A percentile compares a stretch with the other conserved stretches of the same genome.
Evolutionary conservation across 352 stramenopile genomes (phyloP).

Genomic region (Phytophthora boehmeriae): DNA sequence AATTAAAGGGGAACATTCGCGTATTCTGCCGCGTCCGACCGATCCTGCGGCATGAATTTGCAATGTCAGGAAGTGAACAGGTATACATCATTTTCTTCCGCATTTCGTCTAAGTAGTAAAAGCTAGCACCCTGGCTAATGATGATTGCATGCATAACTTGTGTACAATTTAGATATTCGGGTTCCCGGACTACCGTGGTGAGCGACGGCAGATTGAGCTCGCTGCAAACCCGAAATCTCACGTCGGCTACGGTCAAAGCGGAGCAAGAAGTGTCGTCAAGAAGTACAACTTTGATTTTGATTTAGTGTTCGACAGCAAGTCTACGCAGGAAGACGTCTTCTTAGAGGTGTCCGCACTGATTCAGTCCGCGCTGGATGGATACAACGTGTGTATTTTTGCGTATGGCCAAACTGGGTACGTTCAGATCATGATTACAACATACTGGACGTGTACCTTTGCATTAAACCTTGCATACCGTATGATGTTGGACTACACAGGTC

Average conservation of each 20-base stretch:
- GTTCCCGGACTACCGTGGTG: constrained; percentile 73
- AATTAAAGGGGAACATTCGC: constrained; percentile 97
- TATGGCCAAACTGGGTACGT: constrained; percentile 85
- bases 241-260: constrained; percentile 74
- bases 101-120: not conserved
- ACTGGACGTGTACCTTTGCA: not conserved
- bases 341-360: constrained; percentile 95
- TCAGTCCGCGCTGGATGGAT: constrained; percentile 95
- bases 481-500: constrained; percentile 42
- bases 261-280: constrained; percentile 59
- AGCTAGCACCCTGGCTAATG: not conserved
- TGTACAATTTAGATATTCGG: constrained; percentile 57
- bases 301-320: constrained; percentile 94
- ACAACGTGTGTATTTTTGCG: constrained; percentile 97
- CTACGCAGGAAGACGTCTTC: constrained; percentile 97
- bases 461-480: not conserved
- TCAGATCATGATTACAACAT: not conserved
- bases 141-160: not conserved
- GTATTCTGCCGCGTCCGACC: constrained; percentile 96
- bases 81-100: constrained; percentile 27
- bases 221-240: constrained; percentile 66
- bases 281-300: constrained; percentile 97
- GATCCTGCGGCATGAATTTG: constrained; percentile 72
- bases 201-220: constrained; percentile 78
- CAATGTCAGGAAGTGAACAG: constrained; percentile 44